A percentile compares a stretch with the other conserved stretches of the same genome.
Evolutionary conservation across 345 rosid genomes (phyloP).

Genomic region (Cochlearia excelsa): DNA sequence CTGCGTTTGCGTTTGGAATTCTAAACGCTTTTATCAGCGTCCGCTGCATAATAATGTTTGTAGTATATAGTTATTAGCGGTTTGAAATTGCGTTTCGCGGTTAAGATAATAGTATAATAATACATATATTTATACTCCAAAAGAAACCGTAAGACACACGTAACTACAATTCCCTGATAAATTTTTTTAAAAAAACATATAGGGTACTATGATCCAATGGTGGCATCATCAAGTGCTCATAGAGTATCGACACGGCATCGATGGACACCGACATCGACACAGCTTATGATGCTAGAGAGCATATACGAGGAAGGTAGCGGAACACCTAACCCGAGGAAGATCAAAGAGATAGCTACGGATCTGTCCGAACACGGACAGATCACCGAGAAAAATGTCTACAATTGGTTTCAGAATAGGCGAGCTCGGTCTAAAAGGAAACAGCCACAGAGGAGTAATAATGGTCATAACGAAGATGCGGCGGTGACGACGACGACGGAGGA

Average conservation of each 20-base stretch:
- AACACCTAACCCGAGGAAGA: conserved; percentile 55
- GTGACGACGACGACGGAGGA: conserved; percentile 37
- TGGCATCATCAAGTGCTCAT: conserved; percentile 39
- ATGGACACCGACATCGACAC: conserved; percentile 62
- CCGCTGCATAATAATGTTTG: background rate
- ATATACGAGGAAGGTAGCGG: conserved; percentile 51
- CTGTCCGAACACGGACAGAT: conserved; percentile 60
- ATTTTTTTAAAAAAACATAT: conserved; percentile 27
- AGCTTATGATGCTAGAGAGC: conserved; percentile 60
- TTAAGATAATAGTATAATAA: background rate
- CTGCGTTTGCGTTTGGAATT: conserved; percentile 14
- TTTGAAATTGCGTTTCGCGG: background rate
- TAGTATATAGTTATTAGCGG: background rate
- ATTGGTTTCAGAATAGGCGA: conserved; percentile 79
- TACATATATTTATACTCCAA: no score
- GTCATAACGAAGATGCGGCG: conserved; percentile 26
- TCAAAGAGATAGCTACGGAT: conserved; percentile 52
- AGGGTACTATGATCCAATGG: conserved; percentile 45
- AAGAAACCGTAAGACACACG: conserved; percentile 13
- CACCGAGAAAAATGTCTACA: conserved; percentile 67
- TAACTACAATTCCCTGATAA: background rate
- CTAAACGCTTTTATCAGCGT: conserved; percentile 9
- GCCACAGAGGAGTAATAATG: conserved; percentile 10
- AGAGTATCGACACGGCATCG: conserved; percentile 60
- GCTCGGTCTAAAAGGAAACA: conserved; percentile 70